phyloP scores from a whole-genome alignment of 176 grass and related monocot genomes.

The Aegilops sharonensis region DNA sequence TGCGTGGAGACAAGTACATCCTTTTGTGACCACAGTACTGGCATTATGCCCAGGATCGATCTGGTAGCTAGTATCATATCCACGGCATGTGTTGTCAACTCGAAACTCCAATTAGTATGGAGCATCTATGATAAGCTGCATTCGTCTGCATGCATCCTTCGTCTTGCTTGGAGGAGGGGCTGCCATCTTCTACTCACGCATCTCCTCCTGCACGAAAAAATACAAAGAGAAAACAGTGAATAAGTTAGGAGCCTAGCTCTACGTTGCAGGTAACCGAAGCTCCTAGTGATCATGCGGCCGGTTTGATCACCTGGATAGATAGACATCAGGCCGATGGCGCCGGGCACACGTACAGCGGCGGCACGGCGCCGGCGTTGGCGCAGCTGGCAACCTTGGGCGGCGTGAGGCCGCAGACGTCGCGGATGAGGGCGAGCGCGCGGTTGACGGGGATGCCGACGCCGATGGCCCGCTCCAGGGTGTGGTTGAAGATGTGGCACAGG shows the following conservation, averaged over 20 bases:
- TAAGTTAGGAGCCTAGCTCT: neutral
- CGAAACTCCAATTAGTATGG: neutral
- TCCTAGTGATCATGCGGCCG: neutral
- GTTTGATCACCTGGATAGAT: neutral
- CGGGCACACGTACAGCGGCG: constrained; percentile 26
- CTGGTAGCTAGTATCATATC: neutral
- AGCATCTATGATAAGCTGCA: neutral
- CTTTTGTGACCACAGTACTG: neutral
- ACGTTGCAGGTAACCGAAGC: neutral
- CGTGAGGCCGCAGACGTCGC: constrained; percentile 7
- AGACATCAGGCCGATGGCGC: neutral
- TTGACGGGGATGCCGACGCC: constrained; percentile 35
- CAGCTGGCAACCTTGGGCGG: constrained; percentile 11
- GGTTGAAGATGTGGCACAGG: constrained; percentile 38
- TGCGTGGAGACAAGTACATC: neutral
- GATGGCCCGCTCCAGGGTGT: constrained; percentile 34
- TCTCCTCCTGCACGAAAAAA: neutral
- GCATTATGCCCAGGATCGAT: neutral
- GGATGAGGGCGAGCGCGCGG: neutral
- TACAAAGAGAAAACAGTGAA: neutral
- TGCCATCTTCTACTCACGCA: neutral
- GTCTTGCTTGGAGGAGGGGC: neutral
- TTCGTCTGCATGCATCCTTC: neutral
- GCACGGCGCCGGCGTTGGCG: constrained; percentile 9
- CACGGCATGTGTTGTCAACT: neutral